A percentile compares a stretch with the other conserved stretches of the same genome.
These are phyloP conservation scores for Eucalyptus pauciflora DNA, from an alignment of 345 rosid genomes.

Conservation along the genomic window DNA sequence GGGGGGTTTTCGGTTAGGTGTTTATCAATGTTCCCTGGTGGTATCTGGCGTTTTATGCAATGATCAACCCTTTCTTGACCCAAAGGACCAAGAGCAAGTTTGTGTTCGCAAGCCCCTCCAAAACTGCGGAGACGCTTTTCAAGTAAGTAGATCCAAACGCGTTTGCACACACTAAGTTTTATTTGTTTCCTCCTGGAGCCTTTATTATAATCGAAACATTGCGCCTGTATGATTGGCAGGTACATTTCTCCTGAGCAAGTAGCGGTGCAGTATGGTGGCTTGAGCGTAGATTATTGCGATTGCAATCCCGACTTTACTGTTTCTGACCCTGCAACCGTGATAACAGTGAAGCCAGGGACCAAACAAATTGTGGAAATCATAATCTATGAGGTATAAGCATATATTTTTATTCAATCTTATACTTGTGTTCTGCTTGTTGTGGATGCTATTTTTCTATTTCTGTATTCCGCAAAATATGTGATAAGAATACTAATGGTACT, in stretches of 20 bases:
- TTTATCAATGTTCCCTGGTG: slow-evolving; percentile 98
- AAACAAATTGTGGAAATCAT: slow-evolving; percentile 85
- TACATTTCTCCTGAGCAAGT: slow-evolving; percentile 82
- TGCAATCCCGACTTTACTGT: slow-evolving; percentile 67
- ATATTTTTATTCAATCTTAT: background rate
- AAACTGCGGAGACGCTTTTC: slow-evolving; percentile 72
- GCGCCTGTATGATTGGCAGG: slow-evolving; percentile 8
- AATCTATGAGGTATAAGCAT: slow-evolving; percentile 55
- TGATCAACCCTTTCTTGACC: slow-evolving; percentile 78
- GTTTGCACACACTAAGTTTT: background rate
- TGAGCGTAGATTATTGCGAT: slow-evolving; percentile 75
- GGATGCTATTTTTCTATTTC: background rate
- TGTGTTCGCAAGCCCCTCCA: slow-evolving; percentile 76
- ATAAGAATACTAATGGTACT: background rate
- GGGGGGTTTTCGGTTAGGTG: slow-evolving; percentile 25
- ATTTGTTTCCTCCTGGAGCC: background rate
- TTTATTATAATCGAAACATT: background rate
- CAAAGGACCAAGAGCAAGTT: slow-evolving; percentile 95
- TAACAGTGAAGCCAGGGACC: slow-evolving; percentile 62
- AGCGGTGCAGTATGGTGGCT: slow-evolving; percentile 80
- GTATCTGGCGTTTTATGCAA: slow-evolving; percentile 72
- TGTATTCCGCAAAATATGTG: background rate
- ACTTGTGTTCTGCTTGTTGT: background rate
- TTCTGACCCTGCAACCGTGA: slow-evolving; percentile 58
- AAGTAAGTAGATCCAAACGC: slow-evolving; percentile 24